These are phyloP conservation scores for Musa balbisiana DNA, from an alignment of 202 grass and related monocot species.

Conservation along the genomic window DNA sequence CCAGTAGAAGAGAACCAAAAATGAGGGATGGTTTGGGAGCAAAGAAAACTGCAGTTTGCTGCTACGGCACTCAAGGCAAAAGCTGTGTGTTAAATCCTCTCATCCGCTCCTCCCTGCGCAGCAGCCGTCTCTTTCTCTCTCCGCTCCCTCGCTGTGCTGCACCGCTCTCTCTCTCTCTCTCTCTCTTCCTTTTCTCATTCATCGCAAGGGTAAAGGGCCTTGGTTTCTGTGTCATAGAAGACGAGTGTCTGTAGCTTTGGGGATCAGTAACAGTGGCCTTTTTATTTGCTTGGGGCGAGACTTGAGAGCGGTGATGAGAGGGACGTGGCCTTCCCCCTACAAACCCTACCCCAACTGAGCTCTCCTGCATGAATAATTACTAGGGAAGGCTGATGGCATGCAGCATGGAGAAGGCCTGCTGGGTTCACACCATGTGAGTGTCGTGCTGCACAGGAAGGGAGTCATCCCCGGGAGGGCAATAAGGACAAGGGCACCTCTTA, in stretches of 20 bases:
- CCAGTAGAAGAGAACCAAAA: slow-evolving; percentile 33
- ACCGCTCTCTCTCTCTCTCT: slow-evolving; percentile 1
- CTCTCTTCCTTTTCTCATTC: slow-evolving; percentile 3
- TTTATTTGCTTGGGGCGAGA: slow-evolving; percentile 27
- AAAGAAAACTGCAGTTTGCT: slow-evolving; percentile 60
- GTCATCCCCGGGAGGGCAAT: background rate
- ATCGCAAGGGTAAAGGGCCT: slow-evolving; percentile 33
- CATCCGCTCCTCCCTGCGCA: slow-evolving; percentile 62
- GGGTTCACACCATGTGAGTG: background rate
- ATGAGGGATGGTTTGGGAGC: slow-evolving; percentile 31
- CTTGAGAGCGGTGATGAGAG: slow-evolving; percentile 21
- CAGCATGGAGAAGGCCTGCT: background rate
- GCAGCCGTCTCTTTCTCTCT: slow-evolving; percentile 88
- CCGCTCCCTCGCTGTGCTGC: slow-evolving; percentile 20
- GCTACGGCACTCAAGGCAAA: slow-evolving; percentile 38
- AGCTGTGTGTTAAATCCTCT: slow-evolving; percentile 66
- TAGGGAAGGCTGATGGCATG: no score
- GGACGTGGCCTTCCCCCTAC: slow-evolving; percentile 24
- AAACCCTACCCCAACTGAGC: slow-evolving; percentile 2
- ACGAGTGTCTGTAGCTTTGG: slow-evolving; percentile 21
- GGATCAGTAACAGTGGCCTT: slow-evolving; percentile 25
- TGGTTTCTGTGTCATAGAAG: slow-evolving; percentile 58
- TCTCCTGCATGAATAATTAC: background rate
- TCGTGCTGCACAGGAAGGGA: background rate
- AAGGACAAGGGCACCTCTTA: slow-evolving; percentile 12